A percentile compares a stretch with the other conserved stretches of the same genome.
Evolutionary conservation across 148 eudicot species (phyloP).

Genomic region (Fagopyrum tataricum): DNA sequence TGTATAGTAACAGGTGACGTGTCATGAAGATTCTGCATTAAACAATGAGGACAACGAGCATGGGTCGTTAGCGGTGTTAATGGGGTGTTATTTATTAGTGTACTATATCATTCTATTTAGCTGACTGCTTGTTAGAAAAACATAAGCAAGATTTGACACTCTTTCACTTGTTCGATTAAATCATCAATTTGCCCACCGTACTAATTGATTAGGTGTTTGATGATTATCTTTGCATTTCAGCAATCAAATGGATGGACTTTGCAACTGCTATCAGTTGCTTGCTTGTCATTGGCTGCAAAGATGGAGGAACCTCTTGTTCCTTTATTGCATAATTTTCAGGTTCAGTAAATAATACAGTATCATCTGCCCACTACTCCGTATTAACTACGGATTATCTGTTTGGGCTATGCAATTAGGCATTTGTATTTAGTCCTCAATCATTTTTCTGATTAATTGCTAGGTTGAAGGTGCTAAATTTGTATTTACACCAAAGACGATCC

Average conservation of each 20-base stretch:
- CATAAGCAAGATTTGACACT: neutral
- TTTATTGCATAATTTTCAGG: constrained; percentile 81
- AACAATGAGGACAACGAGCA: neutral
- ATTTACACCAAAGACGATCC: constrained; percentile 69
- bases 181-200: too few species aligned
- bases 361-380: too few species aligned
- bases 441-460: constrained; percentile 19
- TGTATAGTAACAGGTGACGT: neutral
- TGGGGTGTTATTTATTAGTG: neutral
- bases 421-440: neutral
- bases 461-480: constrained; percentile 62
- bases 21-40: neutral
- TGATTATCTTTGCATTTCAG: constrained; percentile 23
- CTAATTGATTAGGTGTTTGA: too few species aligned
- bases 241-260: constrained; percentile 87
- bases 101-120: neutral
- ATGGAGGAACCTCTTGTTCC: constrained; percentile 99
- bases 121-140: neutral
- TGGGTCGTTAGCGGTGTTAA: neutral
- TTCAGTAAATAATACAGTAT: neutral
- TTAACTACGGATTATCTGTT: too few species aligned
- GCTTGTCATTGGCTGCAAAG: constrained; percentile 94
- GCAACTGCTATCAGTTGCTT: constrained; percentile 91
- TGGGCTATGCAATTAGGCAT: neutral
- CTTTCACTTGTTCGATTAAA: neutral